A percentile compares a stretch with the other conserved stretches of the same genome.
These are phyloP conservation scores for Coleophoma cylindrospora DNA, from an alignment of 2,329 filamentous ascomycete species.

Conservation along the genomic window DNA sequence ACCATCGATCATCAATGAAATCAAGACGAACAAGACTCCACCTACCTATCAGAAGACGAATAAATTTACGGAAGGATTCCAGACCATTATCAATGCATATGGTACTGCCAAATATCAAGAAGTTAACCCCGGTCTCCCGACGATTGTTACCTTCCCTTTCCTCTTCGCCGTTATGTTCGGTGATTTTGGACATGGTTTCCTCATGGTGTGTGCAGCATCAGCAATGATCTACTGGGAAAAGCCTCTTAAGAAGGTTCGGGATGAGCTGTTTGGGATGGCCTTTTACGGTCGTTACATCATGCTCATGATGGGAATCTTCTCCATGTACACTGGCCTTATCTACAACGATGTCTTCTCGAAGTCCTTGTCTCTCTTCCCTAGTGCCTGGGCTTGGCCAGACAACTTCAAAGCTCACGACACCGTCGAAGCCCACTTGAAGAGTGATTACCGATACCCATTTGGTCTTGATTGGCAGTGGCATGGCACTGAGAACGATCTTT, in stretches of 20 bases:
- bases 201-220: conserved; percentile 78
- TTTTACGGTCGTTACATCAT: conserved; percentile 99
- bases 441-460: conserved; percentile 84
- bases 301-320: conserved; percentile 96
- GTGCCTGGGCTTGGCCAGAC: conserved; percentile 79
- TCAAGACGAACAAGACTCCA: conserved; percentile 93
- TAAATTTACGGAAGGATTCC: conserved; percentile 96
- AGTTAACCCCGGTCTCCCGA: conserved; percentile 91
- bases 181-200: conserved; percentile 87
- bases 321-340: conserved; percentile 92
- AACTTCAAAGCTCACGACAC: conserved; percentile 60
- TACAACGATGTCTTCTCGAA: conserved; percentile 98
- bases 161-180: conserved; percentile 99
- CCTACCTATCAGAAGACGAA: conserved; percentile 98
- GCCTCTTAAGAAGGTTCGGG: conserved; percentile 82
- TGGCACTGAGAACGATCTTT: conserved; percentile 85
- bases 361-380: conserved; percentile 81
- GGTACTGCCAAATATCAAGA: conserved; percentile 96
- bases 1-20: conserved; percentile 97
- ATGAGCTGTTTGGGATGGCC: conserved; percentile 96
- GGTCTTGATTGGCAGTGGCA: conserved; percentile 97
- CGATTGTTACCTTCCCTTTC: conserved; percentile 98
- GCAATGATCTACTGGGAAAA: conserved; percentile 98
- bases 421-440: conserved; percentile 62
- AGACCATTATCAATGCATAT: conserved; percentile 98